A percentile compares a stretch with the other conserved stretches of the same genome.
These are phyloP conservation scores for Inga laurina DNA, from an alignment of 306 rosid species.

Conservation along the genomic window DNA sequence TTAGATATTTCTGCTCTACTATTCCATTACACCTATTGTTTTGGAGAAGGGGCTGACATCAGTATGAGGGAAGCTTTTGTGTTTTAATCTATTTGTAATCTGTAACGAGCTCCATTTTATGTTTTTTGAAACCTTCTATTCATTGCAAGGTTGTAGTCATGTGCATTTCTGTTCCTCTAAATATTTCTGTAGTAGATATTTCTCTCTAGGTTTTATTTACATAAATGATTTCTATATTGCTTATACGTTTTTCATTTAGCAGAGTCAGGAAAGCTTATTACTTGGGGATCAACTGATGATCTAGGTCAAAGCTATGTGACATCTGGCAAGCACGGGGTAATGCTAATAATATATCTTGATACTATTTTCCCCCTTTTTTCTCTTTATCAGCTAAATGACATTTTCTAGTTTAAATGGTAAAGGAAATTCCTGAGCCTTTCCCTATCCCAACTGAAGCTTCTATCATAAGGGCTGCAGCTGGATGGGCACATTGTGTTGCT, in stretches of 20 bases:
- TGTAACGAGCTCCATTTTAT: not conserved
- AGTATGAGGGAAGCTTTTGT: not conserved
- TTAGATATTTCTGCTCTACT: not conserved
- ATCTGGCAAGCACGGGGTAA: slow-evolving; percentile 91
- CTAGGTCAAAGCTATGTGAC: slow-evolving; percentile 87
- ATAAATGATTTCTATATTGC: not conserved
- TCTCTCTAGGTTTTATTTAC: not conserved
- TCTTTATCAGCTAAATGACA: slow-evolving; percentile 25
- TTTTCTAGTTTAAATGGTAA: slow-evolving; percentile 36
- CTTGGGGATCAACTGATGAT: slow-evolving; percentile 93
- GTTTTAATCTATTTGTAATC: not conserved
- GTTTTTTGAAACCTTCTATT: not conserved
- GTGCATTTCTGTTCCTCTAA: not conserved
- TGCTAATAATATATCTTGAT: not conserved
- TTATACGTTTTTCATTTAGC: slow-evolving; percentile 30
- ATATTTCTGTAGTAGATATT: not conserved
- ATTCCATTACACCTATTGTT: not conserved
- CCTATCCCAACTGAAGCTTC: slow-evolving; percentile 72
- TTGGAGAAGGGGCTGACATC: not conserved
- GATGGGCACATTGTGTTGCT: slow-evolving; percentile 90
- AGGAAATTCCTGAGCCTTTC: slow-evolving; percentile 88
- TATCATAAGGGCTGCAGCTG: slow-evolving; percentile 69
- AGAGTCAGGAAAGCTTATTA: slow-evolving; percentile 77
- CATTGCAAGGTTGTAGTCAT: not conserved
- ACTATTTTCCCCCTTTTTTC: not conserved